Conservation (phyloP, 148 eudicot genomes). For the Gaultheria prostrata region DNA sequence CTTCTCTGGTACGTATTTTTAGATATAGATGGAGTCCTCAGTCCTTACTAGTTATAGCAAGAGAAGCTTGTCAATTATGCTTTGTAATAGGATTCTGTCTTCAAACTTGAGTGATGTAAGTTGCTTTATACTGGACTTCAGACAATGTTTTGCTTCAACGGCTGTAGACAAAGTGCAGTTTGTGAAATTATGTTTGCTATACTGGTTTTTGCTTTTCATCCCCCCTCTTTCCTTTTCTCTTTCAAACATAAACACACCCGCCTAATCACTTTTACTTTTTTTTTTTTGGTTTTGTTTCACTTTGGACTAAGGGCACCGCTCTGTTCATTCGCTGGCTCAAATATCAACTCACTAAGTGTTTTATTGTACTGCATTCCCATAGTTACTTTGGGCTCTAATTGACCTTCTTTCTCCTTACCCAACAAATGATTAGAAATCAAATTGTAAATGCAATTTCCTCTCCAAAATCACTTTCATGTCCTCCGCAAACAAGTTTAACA, state of each 20-base stretch:
- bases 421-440: background rate
- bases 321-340: background rate
- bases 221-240: background rate
- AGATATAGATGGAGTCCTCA: background rate
- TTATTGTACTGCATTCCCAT: background rate
- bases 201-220: constrained; percentile 7
- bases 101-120: background rate
- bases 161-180: background rate
- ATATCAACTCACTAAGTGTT: background rate
- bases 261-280: background rate
- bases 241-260: background rate
- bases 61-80: background rate
- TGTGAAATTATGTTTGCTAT: background rate
- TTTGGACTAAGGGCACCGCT: background rate
- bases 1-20: background rate
- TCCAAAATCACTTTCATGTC: background rate
- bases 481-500: background rate
- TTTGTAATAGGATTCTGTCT: background rate
- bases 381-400: background rate
- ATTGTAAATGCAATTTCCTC: background rate
- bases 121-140: background rate
- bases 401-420: background rate
- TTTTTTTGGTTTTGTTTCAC: background rate
- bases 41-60: background rate
- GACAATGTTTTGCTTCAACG: background rate